Evolutionary conservation across 2,329 filamentous ascomycete species (phyloP), one percentile per base, ranked within the genome.

Genomic region (Xylaria polymorpha): DNA sequence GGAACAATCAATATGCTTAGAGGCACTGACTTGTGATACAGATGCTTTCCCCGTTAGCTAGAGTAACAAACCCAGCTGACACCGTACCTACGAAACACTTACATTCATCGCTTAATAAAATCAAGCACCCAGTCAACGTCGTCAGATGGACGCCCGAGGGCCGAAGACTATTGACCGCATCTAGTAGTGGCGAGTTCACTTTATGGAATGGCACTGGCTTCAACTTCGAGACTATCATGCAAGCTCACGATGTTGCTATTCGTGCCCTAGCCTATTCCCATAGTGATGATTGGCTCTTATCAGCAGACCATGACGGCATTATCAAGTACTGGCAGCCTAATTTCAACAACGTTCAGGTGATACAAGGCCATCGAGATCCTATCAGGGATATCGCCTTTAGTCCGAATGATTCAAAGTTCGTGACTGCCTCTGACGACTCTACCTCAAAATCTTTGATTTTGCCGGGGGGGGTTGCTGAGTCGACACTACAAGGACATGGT

Each of bases 281-380:
- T 81, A 97, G 92, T 75, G 93, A 97, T 78, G 96, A 99, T 82
- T 99, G 96, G 95, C 86, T 99, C 14, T 88, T 99, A 63, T 98
- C 96, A 8, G 94, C 93, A 62, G 96, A 98, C 78, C 94, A 98
- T 80, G 94, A 96, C 74, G 96, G 96, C 66, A 88, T 96, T 71
- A 91, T 99, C 81, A 98, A 98, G 83, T 99, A 99, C 83, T 98
- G 95, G 93, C 94, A 98, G 80, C 94, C 95, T 39, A 99, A 98
- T 80, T 98, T 99, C 84, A 98, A 99, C 85, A 98, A 98, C 77
- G 94, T 98, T 68, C 94, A 98, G 80, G 94, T 93, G 62, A 93
- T 99, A 63, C 91, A 94, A 78, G 96, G 94, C 7, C 96, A 98
- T 78, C 89, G 89, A 58, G 94, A 98, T 78, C 92, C 95, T 5